Evolutionary conservation across 306 rosid genomes (phyloP), one percentile per base, ranked within the genome.

Genomic region (Acacia acuminata): DNA sequence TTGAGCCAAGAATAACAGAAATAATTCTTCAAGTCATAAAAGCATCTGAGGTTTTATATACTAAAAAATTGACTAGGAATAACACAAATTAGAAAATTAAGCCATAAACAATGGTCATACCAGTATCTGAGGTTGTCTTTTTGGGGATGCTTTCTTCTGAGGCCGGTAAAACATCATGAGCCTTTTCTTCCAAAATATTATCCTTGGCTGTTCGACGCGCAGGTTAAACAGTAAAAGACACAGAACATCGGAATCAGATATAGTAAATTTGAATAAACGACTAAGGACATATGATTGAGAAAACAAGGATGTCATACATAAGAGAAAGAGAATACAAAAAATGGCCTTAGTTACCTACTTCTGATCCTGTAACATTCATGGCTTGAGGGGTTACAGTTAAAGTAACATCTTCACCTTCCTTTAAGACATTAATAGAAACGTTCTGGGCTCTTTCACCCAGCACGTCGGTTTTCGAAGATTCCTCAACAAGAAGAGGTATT

Each of bases 261-360:
- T 7, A 30, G 44, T 50, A 48, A n/a, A 14, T n/a, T 38, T 38
- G 36, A 24, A 36, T 32, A 3, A 38, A 10, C 10, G 70, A 40
- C 12, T 9, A 38, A 40, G 24, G 8, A 38, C 15, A 76, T 40
- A 22, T 58, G 10, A 75, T 55, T 75, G 67, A 34, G 58, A 25
- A 47, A 72, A 72, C 16, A 36, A 47, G 20, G 15, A 71, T 47
- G 38, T 7, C 13, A 53, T 45, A 45, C 14, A 45, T 16, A 15
- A 24, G 51, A 73, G 15, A 30, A 71, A 71, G 1, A 43, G 19
- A 50, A 30, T 30, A 27, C 60, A 30, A 15, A 24, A 19, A 42
- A 63, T 25, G 73, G 30, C 73, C 80, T 77, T 65, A n/a, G n/a
- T n/a, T 65, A 77, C 81, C 81, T 25, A 65, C 81, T 44, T 77